phyloP scores from a whole-genome alignment of 1,284 basidiomycete genomes.

The Pyrrhoderma lamaoense region DNA sequence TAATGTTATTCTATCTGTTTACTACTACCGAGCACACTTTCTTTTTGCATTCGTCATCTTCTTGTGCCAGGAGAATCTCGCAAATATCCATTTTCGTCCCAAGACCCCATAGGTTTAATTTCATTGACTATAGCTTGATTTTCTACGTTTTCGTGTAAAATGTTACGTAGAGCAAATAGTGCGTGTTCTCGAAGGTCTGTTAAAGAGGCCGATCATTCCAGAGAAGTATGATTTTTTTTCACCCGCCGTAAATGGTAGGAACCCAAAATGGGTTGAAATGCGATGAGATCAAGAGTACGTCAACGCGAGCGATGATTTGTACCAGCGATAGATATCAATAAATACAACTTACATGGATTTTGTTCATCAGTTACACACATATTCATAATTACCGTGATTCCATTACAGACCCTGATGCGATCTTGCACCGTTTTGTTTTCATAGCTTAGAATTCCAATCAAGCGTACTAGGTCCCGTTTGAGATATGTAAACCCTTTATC shows the following conservation, averaged over 20 bases:
- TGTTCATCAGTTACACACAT: conserved; percentile 84
- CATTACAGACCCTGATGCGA: conserved; percentile 57
- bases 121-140: conserved; percentile 75
- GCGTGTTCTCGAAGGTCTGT: conserved; percentile 86
- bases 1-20: background rate
- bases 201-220: too few species aligned
- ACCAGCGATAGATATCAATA: background rate
- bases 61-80: conserved; percentile 27
- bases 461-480: conserved; percentile 76
- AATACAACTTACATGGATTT: conserved; percentile 72
- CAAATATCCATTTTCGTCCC: conserved; percentile 53
- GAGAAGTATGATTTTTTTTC: too few species aligned
- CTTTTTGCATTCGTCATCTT: conserved; percentile 1
- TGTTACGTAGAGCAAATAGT: conserved; percentile 72
- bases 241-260: too few species aligned
- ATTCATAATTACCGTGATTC: conserved; percentile 75
- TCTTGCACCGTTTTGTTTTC: conserved; percentile 63
- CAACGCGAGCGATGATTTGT: background rate
- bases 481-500: conserved; percentile 68
- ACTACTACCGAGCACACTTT: background rate
- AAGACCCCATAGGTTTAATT: conserved; percentile 55
- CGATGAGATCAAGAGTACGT: conserved; percentile 4
- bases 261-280: background rate
- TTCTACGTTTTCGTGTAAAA: conserved; percentile 66
- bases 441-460: conserved; percentile 69